phyloP scores from a whole-genome alignment of 768 basidiomycete genomes.

The Mycena floridula region DNA sequence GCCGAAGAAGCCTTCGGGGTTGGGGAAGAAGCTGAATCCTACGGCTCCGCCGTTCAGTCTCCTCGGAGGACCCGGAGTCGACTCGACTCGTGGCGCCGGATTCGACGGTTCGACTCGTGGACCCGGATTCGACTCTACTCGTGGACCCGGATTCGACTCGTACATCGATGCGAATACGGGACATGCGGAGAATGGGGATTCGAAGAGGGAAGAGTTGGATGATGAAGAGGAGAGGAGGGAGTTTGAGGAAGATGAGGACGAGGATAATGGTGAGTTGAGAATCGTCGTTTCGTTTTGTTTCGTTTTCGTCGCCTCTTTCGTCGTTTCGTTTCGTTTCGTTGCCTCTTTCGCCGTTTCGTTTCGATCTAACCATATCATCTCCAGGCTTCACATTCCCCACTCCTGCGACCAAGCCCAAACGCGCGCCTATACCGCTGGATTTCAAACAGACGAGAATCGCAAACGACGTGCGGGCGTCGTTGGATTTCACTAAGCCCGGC shows the following conservation, averaged over 20 bases:
- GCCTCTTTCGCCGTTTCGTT: too few species aligned
- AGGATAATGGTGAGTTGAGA: constrained; percentile 5
- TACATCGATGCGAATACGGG: constrained; percentile 8
- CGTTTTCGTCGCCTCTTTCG: too few species aligned
- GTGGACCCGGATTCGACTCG: background rate
- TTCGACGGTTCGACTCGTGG: too few species aligned
- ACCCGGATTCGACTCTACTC: too few species aligned
- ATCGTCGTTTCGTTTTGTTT: constrained; percentile 1
- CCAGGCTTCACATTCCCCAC: background rate
- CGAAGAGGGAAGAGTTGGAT: constrained; percentile 10
- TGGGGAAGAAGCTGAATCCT: too few species aligned
- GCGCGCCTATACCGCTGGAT: constrained; percentile 69
- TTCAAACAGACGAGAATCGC: too few species aligned
- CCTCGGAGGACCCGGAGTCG: too few species aligned
- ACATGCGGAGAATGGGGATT: constrained; percentile 7
- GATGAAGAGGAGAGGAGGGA: constrained; percentile 12
- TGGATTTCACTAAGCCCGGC: too few species aligned
- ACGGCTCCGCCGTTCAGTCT: constrained; percentile 57
- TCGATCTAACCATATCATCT: too few species aligned
- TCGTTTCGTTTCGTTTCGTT: too few species aligned
- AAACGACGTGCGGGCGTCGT: too few species aligned
- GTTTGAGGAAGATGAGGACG: constrained; percentile 12
- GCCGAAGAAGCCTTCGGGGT: too few species aligned
- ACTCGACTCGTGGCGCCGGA: constrained; percentile 10
- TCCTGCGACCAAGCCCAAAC: constrained; percentile 34